phyloP scores from a whole-genome alignment of 2,329 filamentous ascomycete genomes.

The Nothopassalora personata region DNA sequence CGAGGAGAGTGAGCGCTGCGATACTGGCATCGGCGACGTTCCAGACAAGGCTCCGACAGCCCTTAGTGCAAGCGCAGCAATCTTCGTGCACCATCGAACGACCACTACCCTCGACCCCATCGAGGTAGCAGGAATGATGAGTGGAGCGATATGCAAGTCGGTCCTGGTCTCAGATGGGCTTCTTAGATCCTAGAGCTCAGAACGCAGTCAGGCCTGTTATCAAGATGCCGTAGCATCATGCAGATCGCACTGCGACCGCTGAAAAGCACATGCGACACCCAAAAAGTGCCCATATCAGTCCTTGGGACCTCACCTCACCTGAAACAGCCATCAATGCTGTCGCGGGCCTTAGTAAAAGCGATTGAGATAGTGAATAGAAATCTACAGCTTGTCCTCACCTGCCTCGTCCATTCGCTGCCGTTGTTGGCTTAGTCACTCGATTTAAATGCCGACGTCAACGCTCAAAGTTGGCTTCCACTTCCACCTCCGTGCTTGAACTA shows the following conservation, averaged over 20 bases:
- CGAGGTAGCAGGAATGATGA: neutral
- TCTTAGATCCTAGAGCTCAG: too few relatives aligned
- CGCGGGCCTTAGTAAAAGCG: conserved; percentile 2
- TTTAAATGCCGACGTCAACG: conserved; percentile 10
- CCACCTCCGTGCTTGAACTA: conserved; percentile 6
- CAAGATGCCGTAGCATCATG: neutral
- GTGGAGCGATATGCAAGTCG: neutral
- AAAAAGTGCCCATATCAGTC: neutral
- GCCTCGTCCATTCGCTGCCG: conserved; percentile 6
- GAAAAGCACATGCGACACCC: neutral
- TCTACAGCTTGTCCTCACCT: conserved; percentile 1
- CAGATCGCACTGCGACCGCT: neutral
- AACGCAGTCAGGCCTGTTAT: too few relatives aligned
- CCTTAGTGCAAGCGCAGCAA: neutral
- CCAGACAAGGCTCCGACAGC: neutral
- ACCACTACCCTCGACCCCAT: neutral
- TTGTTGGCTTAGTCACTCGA: conserved; percentile 14
- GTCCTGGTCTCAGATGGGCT: neutral
- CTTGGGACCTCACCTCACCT: neutral
- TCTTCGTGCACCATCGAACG: neutral
- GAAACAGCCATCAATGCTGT: neutral
- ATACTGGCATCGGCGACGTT: neutral
- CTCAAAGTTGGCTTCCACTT: conserved; percentile 9
- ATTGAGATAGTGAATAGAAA: conserved; percentile 20
- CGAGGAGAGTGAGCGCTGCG: too few relatives aligned